These are phyloP conservation scores for Eucalyptus paniculata DNA, from an alignment of 345 rosid genomes.

Conservation along the genomic window DNA sequence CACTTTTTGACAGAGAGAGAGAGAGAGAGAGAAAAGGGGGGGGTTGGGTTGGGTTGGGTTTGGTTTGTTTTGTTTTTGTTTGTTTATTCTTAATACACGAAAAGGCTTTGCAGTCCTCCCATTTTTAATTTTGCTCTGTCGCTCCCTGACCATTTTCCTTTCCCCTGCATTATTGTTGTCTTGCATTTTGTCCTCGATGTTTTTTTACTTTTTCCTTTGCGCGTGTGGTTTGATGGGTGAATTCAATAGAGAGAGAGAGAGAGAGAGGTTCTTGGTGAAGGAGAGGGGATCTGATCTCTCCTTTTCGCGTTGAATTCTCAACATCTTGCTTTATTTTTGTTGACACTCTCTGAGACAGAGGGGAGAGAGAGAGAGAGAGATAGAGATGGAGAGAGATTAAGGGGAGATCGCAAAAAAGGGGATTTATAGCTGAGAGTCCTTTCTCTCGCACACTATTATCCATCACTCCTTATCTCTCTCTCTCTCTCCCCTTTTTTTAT, in stretches of 20 bases:
- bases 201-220: not conserved
- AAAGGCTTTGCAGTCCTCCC: not conserved
- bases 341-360: not conserved
- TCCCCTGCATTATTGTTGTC: not conserved
- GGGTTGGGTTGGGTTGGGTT: not conserved
- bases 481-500: not conserved
- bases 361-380: not conserved
- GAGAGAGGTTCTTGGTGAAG: not conserved
- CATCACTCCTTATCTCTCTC: not conserved
- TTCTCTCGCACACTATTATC: not conserved
- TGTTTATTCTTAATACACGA: not conserved
- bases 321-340: not conserved
- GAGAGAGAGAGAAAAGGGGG: fast-evolving
- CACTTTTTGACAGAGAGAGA: not conserved
- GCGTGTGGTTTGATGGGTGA: not conserved
- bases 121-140: not conserved
- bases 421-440: not conserved
- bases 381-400: not conserved
- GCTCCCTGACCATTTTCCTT: not conserved
- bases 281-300: conserved; percentile 34
- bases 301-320: conserved; percentile 29
- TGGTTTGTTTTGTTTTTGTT: not conserved
- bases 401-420: not conserved
- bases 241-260: not conserved
- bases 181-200: not conserved